phyloP scores from a whole-genome alignment of 139 green algal genomes.

The Micractinium sp. region DNA sequence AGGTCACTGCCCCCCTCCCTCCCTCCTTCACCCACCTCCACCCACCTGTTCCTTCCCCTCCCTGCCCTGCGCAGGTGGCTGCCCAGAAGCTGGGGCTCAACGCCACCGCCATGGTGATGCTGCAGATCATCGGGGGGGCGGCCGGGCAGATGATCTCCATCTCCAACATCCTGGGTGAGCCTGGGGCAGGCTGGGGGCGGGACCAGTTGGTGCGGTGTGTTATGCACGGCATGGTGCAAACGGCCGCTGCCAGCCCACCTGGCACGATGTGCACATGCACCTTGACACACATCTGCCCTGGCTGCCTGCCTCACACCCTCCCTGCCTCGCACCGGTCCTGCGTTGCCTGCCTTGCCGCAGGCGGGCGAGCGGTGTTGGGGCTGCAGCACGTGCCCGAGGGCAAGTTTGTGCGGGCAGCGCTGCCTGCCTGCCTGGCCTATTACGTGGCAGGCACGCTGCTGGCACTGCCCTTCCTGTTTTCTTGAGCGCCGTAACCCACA shows the following conservation, averaged over 20 bases:
- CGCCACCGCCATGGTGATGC: conserved; percentile 41
- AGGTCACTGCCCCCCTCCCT: too few species aligned
- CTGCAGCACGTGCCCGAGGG: conserved; percentile 36
- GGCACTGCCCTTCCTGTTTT: conserved; percentile 25
- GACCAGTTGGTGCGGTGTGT: too few species aligned
- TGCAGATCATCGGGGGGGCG: conserved; percentile 48
- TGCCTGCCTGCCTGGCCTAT: conserved; percentile 16
- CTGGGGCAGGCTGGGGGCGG: too few species aligned
- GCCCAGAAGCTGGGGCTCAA: conserved; percentile 42
- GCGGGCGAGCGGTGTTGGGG: conserved; percentile 21
- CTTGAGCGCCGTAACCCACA: neutral
- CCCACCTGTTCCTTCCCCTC: too few species aligned
- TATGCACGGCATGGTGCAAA: too few species aligned
- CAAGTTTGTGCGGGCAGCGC: conserved; percentile 27
- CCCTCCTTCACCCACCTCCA: too few species aligned
- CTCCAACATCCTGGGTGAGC: conserved; percentile 53
- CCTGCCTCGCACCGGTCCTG: neutral
- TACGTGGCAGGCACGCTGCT: conserved; percentile 1
- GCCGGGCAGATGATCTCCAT: conserved; percentile 60
- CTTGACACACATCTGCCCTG: neutral
- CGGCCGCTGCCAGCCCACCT: too few species aligned
- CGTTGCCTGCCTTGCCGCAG: neutral
- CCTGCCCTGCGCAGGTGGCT: conserved; percentile 26
- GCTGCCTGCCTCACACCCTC: too few species aligned
- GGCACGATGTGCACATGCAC: neutral